Evolutionary conservation across 148 eudicot species (phyloP).

Genomic region (Cornus florida): DNA sequence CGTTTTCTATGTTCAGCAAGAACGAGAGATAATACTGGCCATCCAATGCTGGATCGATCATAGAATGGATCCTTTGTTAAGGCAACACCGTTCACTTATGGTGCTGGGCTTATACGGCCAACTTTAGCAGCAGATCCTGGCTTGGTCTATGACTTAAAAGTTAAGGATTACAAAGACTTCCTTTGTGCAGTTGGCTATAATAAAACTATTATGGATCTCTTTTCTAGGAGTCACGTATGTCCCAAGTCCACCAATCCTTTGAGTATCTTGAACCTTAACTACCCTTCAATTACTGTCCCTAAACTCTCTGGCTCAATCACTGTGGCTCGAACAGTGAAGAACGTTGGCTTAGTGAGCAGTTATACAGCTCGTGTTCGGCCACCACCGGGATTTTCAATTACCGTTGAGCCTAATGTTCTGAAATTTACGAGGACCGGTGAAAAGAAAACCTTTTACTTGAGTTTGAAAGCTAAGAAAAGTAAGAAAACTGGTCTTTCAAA

Average conservation of each 20-base stretch:
- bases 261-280: constrained; percentile 39
- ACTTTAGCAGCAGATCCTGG: constrained; percentile 63
- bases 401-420: constrained; percentile 41
- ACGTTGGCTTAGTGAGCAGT: constrained; percentile 51
- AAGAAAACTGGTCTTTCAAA: no score
- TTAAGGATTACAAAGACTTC: constrained; percentile 49
- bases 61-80: constrained; percentile 5
- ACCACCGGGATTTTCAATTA: constrained; percentile 35
- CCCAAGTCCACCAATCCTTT: constrained; percentile 1
- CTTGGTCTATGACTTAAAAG: constrained; percentile 49
- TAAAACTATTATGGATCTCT: constrained; percentile 21
- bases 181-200: constrained; percentile 56
- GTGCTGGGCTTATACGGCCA: constrained; percentile 63
- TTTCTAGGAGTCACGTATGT: constrained; percentile 31
- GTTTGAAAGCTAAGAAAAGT: no score
- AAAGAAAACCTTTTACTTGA: constrained; percentile 31
- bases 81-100: constrained; percentile 47
- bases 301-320: constrained; percentile 32
- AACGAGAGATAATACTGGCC: constrained; percentile 45
- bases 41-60: constrained; percentile 19
- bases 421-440: constrained; percentile 44
- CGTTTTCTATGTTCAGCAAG: constrained; percentile 35
- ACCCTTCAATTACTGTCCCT: constrained; percentile 62
- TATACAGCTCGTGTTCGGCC: constrained; percentile 30
- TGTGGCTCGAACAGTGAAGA: constrained; percentile 47